A percentile compares a stretch with the other conserved stretches of the same genome.
Evolutionary conservation across 2,329 filamentous ascomycete species (phyloP).

Genomic region (Phaeomoniella chlamydospora): DNA sequence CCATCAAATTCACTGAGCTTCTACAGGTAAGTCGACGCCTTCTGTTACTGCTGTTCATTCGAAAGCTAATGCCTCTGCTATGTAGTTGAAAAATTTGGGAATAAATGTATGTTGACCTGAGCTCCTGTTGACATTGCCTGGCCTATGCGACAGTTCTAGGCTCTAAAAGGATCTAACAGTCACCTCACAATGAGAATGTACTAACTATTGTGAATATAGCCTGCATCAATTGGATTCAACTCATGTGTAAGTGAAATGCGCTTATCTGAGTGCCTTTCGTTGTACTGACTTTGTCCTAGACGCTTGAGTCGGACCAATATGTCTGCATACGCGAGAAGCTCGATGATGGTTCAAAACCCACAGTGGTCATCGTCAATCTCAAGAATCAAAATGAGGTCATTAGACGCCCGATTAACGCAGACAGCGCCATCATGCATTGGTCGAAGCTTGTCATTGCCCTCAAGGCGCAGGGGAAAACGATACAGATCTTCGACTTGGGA

Average conservation of each 20-base stretch:
- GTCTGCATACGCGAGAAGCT: constrained; percentile 93
- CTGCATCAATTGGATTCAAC: constrained; percentile 68
- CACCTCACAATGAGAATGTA: constrained; percentile 6
- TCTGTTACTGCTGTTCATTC: constrained; percentile 3
- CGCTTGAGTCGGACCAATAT: constrained; percentile 92
- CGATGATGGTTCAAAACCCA: constrained; percentile 60
- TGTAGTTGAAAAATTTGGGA: constrained; percentile 36
- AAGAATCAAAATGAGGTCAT: constrained; percentile 96
- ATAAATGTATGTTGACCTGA: constrained; percentile 33
- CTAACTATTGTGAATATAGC: constrained; percentile 29
- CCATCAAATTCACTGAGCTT: constrained; percentile 88
- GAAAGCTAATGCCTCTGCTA: constrained; percentile 20
- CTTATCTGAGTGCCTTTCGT: too few relatives aligned
- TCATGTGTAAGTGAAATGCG: constrained; percentile 67
- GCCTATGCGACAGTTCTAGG: constrained; percentile 10
- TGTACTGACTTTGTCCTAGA: constrained; percentile 43
- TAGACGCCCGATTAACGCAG: constrained; percentile 89
- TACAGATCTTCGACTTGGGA: constrained; percentile 94
- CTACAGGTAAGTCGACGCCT: constrained; percentile 45
- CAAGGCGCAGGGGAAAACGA: constrained; percentile 82
- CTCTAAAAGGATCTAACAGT: constrained; percentile 5
- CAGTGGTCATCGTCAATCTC: constrained; percentile 95
- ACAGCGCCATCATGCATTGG: constrained; percentile 99
- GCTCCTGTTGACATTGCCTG: constrained; percentile 7
- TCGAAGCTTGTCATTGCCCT: constrained; percentile 88